phyloP scores from a whole-genome alignment of 331 rosid species.

The Rhamnella rubrinervis region DNA sequence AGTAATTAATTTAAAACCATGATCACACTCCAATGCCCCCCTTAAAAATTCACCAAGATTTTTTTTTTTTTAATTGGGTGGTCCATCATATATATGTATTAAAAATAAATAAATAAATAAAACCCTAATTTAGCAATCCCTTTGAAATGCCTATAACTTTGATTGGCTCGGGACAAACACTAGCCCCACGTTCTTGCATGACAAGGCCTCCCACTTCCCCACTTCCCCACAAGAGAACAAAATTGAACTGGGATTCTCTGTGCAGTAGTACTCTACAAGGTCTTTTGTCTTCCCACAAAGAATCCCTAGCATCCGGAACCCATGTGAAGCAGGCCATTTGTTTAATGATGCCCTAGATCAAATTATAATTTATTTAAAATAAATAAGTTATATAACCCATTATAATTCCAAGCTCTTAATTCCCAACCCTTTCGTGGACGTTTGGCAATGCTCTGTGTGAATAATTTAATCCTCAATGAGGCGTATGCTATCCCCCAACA shows the following conservation, averaged over 20 bases:
- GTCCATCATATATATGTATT: too few species aligned
- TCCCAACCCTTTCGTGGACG: too few species aligned
- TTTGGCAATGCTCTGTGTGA: background rate
- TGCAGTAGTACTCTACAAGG: conserved; percentile 34
- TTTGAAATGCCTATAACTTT: conserved; percentile 11
- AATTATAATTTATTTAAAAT: too few species aligned
- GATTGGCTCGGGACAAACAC: conserved; percentile 40
- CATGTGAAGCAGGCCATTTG: conserved; percentile 53
- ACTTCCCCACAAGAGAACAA: conserved; percentile 44
- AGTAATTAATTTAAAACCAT: too few species aligned
- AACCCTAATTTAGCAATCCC: too few species aligned
- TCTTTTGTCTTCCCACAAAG: conserved; percentile 43
- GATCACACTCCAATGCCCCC: too few species aligned
- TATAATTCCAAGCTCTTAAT: too few species aligned
- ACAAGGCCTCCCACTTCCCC: conserved; percentile 27
- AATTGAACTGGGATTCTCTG: conserved; percentile 68
- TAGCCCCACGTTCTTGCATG: conserved; percentile 65
- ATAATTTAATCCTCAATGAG: conserved; percentile 27
- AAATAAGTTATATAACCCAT: too few species aligned
- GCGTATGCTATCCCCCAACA: conserved; percentile 4
- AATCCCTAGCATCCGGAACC: conserved; percentile 36
- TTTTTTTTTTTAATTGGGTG: too few species aligned
- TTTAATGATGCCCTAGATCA: too few species aligned
- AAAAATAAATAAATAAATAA: too few species aligned
- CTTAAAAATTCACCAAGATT: too few species aligned